phyloP scores from a whole-genome alignment of 345 rosid genomes.

The Nephelium lappaceum region DNA sequence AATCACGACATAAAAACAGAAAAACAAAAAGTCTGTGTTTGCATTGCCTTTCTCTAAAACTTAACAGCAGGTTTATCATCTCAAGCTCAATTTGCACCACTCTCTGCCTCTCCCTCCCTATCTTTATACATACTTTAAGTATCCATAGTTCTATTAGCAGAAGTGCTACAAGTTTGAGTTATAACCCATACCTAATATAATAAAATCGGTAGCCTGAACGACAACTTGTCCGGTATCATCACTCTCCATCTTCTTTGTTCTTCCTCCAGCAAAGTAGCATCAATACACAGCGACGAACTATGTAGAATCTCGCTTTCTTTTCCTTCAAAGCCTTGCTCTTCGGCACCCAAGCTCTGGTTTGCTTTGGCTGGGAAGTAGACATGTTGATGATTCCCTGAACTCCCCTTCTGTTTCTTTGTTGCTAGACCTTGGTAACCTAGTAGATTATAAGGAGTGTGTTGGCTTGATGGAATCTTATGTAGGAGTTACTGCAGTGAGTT shows the following conservation, averaged over 20 bases:
- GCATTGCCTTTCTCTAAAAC: neutral
- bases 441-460: slow-evolving; percentile 14
- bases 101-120: neutral
- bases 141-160: neutral
- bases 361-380: slow-evolving; percentile 27
- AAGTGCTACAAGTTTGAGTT: slow-evolving; percentile 9
- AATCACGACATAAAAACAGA: neutral
- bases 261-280: slow-evolving; percentile 83
- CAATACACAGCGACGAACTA: slow-evolving; percentile 56
- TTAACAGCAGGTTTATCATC: slow-evolving; percentile 8
- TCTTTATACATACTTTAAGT: neutral
- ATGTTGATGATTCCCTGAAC: slow-evolving; percentile 32
- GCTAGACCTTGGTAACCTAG: slow-evolving; percentile 18
- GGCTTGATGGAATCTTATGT: slow-evolving; percentile 24
- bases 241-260: slow-evolving; percentile 51
- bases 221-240: slow-evolving; percentile 20
- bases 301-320: slow-evolving; percentile 62
- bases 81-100: neutral
- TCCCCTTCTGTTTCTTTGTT: slow-evolving; percentile 9
- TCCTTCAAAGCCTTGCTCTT: slow-evolving; percentile 50
- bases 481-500: slow-evolving; percentile 29
- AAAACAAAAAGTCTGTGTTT: slow-evolving; percentile 3
- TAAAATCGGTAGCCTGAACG: slow-evolving; percentile 5
- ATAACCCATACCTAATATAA: neutral
- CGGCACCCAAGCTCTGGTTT: slow-evolving; percentile 33